Conservation (phyloP, 2,329 filamentous ascomycete genomes). For the Colletotrichum simmondsii region DNA sequence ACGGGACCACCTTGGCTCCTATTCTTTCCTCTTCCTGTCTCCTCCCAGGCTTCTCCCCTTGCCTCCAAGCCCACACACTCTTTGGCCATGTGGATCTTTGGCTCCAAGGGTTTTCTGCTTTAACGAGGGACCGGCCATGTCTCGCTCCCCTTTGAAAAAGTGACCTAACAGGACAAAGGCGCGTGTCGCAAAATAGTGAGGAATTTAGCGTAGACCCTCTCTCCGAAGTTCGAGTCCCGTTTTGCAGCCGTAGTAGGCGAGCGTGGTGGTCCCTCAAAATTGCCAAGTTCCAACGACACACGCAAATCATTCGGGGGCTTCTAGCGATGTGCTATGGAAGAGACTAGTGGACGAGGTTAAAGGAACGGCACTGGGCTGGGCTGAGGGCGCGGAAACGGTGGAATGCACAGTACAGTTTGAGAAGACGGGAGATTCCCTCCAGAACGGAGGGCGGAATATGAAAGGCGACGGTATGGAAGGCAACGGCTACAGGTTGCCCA, state of each 20-base stretch:
- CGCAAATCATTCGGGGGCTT: neutral
- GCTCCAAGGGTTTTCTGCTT: neutral
- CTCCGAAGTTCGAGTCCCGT: neutral
- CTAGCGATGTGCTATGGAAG: neutral
- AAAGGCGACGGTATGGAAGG: neutral
- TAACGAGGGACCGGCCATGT: neutral
- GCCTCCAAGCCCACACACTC: neutral
- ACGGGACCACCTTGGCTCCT: conserved; percentile 29
- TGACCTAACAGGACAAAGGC: conserved; percentile 26
- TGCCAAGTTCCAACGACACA: neutral
- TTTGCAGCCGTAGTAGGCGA: neutral
- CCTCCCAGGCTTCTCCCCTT: neutral
- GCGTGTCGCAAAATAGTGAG: conserved; percentile 13
- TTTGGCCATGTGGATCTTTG: conserved; percentile 20
- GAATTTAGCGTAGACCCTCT: neutral
- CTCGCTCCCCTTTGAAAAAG: neutral
- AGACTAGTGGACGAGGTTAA: neutral
- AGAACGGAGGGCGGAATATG: neutral
- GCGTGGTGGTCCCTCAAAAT: too few species aligned
- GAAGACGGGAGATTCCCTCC: neutral
- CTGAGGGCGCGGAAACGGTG: neutral
- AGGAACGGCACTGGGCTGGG: neutral
- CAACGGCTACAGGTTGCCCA: neutral
- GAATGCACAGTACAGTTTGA: neutral
- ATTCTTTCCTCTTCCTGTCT: neutral